phyloP scores from a whole-genome alignment of 495 filamentous ascomycete genomes.

The Podospora fimiseda region DNA sequence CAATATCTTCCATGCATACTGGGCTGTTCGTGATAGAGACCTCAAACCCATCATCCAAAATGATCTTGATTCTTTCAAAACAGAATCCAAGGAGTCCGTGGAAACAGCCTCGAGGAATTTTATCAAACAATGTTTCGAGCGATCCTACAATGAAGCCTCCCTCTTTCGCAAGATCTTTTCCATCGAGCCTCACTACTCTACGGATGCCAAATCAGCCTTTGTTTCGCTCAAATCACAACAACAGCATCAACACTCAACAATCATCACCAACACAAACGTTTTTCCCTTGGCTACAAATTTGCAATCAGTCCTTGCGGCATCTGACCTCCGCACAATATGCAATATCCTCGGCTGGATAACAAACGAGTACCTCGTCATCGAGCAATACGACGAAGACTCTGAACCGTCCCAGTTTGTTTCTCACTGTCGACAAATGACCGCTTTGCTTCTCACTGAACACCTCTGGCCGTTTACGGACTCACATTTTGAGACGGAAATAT shows the following conservation, averaged over 20 bases:
- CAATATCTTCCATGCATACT: slow-evolving; percentile 41
- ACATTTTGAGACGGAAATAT: slow-evolving; percentile 45
- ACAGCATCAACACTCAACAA: slow-evolving; percentile 21
- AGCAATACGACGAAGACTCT: slow-evolving; percentile 63
- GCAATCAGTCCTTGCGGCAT: slow-evolving; percentile 35
- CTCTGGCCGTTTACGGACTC: slow-evolving; percentile 48
- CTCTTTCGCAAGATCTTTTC: slow-evolving; percentile 44
- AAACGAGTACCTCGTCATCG: slow-evolving; percentile 68
- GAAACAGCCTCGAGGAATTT: slow-evolving; percentile 43
- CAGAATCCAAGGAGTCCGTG: slow-evolving; percentile 36
- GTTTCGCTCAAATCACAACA: slow-evolving; percentile 29
- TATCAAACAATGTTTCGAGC: slow-evolving; percentile 45
- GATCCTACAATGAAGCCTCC: slow-evolving; percentile 41
- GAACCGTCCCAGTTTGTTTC: slow-evolving; percentile 61
- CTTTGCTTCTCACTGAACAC: slow-evolving; percentile 46
- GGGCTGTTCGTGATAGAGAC: slow-evolving; percentile 39
- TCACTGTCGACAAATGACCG: slow-evolving; percentile 59
- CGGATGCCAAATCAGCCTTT: slow-evolving; percentile 38
- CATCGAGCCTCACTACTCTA: slow-evolving; percentile 42
- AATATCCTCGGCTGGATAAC: slow-evolving; percentile 75
- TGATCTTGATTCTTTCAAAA: slow-evolving; percentile 45
- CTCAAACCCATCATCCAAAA: slow-evolving; percentile 49
- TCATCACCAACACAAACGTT: slow-evolving; percentile 41
- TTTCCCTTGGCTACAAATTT: slow-evolving; percentile 41
- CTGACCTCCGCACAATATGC: slow-evolving; percentile 52